Base-by-base conservation (phyloP, 106 monocot species). In the Triglochin maritima region DNA sequence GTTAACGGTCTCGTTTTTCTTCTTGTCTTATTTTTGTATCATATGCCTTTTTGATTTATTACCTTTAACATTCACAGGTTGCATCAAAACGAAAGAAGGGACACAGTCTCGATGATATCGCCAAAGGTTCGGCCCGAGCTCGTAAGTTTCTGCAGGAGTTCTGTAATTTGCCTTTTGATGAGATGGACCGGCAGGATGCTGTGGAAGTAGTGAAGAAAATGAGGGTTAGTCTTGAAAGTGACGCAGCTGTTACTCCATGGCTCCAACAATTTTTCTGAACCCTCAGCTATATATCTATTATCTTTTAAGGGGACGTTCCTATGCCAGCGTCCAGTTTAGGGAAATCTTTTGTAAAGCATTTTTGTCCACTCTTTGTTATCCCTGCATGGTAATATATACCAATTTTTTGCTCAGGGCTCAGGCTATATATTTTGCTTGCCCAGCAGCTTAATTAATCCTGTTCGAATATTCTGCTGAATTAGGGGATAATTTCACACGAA, bases 61-160 rank as follows among this genome's bases (percentile, higher is more conserved):
- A 50, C 7, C 15, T 13, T 5, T 54, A 45, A 44, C 9, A 56
- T 53, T 52, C 11, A 41, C 29, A 81, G 80, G 71, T 68, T 4
- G 81, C 64, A 59, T 70, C 68, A 0, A 82, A 80, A 41, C 81
- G 77, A 10, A 85, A 76, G 63, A 55, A 64, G 58, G 10, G 60
- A 52, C 78, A 47, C 47, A 75, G 51, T 66, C 64, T 61, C 15
- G 85, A 85, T 15, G 88, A 82, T 29, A 46, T 82, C 56, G 62
- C 79, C 45, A 72, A 64, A 65, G 88, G 88, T 7, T 79, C 82
- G 42, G 67, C 71, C 3, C 76, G 79, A 5, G 88, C 88, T 29
- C 88, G 63, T 66, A 70, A 45, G 14, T 88, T 88, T 62, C 73
- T 88, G 76, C 50, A 80, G 58, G 79, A 82, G 4, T 88, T 88